phyloP scores from a whole-genome alignment of 306 rosid species.

The Cucumis cinereus region DNA sequence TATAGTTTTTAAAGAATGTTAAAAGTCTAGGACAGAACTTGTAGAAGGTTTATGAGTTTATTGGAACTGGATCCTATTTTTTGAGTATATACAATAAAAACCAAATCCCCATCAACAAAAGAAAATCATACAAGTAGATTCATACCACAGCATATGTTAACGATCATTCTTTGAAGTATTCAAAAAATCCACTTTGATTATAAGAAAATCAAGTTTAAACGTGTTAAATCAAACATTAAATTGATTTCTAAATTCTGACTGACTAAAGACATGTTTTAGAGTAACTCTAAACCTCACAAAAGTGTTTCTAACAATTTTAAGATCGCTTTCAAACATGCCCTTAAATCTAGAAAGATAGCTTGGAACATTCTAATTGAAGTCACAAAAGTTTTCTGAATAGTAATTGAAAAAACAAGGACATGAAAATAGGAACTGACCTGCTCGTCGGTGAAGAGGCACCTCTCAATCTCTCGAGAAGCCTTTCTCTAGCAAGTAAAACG shows the following conservation, averaged over 20 bases:
- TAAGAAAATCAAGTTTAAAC: no score
- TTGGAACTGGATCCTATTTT: not conserved
- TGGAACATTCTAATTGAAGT: not conserved
- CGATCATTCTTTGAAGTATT: no score
- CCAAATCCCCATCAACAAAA: not conserved
- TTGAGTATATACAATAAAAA: not conserved
- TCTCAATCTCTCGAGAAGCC: slow-evolving; percentile 82
- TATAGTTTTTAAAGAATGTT: not conserved
- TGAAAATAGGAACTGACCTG: slow-evolving; percentile 35
- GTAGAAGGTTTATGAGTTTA: not conserved
- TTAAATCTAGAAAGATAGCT: not conserved
- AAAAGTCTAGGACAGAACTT: not conserved
- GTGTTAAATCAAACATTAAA: no score
- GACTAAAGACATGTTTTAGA: not conserved
- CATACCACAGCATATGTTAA: not conserved
- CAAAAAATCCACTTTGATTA: not conserved
- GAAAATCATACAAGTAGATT: not conserved
- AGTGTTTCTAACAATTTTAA: not conserved
- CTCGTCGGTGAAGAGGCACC: slow-evolving; percentile 29
- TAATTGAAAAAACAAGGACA: slow-evolving; percentile 3
- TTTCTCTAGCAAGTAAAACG: slow-evolving; percentile 69
- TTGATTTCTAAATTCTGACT: no score
- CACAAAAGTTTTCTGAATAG: not conserved
- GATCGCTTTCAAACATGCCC: no score
- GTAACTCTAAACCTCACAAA: not conserved